Evolutionary conservation across 2,329 filamentous ascomycete genomes (phyloP).

Genomic region (Cytospora leucostoma): DNA sequence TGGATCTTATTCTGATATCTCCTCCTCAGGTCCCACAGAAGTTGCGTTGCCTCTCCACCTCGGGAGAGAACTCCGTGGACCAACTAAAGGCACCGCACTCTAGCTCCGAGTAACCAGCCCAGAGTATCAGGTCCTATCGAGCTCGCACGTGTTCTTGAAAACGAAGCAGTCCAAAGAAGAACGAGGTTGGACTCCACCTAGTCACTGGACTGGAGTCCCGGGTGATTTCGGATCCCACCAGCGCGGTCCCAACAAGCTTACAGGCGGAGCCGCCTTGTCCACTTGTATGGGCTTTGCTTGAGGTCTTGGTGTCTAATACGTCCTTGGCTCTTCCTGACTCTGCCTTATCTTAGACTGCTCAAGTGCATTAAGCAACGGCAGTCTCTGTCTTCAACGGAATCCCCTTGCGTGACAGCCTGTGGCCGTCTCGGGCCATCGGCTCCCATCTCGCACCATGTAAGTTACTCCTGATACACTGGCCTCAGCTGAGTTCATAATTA

Average conservation of each 20-base stretch:
- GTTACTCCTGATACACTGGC: constrained; percentile 26
- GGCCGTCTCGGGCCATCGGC: constrained; percentile 29
- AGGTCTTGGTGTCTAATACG: constrained; percentile 17
- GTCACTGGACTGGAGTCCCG: not conserved
- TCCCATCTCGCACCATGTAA: constrained; percentile 40
- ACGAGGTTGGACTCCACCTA: constrained; percentile 15
- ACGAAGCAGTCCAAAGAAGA: constrained; percentile 9
- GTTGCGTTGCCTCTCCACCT: constrained; percentile 3
- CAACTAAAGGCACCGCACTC: not conserved
- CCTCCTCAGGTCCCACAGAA: constrained; percentile 20
- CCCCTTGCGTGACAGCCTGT: constrained; percentile 18
- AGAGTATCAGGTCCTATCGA: not conserved
- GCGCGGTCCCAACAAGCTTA: not conserved
- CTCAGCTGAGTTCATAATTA: not conserved
- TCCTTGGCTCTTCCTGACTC: not conserved
- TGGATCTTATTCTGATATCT: constrained; percentile 18
- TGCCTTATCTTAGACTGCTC: constrained; percentile 12
- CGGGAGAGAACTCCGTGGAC: constrained; percentile 1
- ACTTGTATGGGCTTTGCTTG: constrained; percentile 17
- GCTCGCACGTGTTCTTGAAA: constrained; percentile 5
- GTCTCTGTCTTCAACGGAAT: not conserved
- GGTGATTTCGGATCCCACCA: not conserved
- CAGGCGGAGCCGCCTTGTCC: constrained; percentile 1
- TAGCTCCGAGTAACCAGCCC: not conserved
- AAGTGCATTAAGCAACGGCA: not conserved